These are phyloP conservation scores for Psophocarpus tetragonolobus DNA, from an alignment of 306 rosid genomes.

Conservation along the genomic window DNA sequence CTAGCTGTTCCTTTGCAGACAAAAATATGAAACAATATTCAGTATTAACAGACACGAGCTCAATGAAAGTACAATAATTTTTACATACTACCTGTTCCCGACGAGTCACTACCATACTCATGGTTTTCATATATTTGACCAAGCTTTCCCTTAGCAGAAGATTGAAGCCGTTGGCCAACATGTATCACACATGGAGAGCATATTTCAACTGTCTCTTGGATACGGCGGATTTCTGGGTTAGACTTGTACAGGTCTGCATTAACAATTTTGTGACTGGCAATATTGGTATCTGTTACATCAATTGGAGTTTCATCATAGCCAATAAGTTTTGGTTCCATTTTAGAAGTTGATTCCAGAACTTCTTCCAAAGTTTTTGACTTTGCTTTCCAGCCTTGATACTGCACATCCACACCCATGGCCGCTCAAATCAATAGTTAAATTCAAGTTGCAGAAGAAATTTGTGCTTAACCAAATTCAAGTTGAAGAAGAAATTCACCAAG, in stretches of 20 bases:
- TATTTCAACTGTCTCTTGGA: conserved; percentile 15
- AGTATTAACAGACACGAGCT: conserved; percentile 14
- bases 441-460: too few species aligned
- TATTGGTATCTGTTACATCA: conserved; percentile 39
- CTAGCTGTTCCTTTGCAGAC: conserved; percentile 51
- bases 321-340: conserved; percentile 68
- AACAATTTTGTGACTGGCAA: not conserved
- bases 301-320: conserved; percentile 82
- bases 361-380: conserved; percentile 75
- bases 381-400: conserved; percentile 64
- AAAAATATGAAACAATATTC: conserved; percentile 40
- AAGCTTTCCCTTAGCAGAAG: conserved; percentile 25
- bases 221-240: conserved; percentile 27
- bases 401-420: conserved; percentile 38
- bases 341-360: conserved; percentile 58
- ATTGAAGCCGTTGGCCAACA: conserved; percentile 21
- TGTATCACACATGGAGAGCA: conserved; percentile 26
- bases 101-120: conserved; percentile 34
- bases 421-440: conserved; percentile 17
- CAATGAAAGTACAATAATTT: not conserved
- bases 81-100: conserved; percentile 50
- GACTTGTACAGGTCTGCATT: conserved; percentile 35
- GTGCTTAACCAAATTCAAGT: not conserved
- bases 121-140: conserved; percentile 30
- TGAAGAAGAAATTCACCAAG: not conserved